Conservation (phyloP, 2,329 filamentous ascomycete genomes). For the Neonectria punicea region DNA sequence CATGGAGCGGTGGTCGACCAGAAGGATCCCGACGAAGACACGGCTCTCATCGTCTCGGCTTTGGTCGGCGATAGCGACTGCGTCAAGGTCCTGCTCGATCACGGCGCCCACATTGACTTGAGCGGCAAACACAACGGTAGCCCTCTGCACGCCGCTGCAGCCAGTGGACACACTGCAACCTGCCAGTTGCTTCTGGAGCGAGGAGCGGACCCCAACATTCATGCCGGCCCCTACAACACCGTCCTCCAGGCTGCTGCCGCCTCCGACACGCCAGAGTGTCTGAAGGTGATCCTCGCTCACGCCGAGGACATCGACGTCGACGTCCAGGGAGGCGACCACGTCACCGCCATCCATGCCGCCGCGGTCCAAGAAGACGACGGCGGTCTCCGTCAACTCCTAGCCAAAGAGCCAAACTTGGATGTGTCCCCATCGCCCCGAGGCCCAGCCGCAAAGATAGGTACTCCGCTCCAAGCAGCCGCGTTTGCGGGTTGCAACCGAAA, state of each 20-base stretch:
- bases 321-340: conserved; percentile 16
- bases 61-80: conserved; percentile 5
- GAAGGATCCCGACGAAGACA: conserved; percentile 15
- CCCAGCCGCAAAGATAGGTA: conserved; percentile 7
- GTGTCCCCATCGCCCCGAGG: conserved; percentile 1
- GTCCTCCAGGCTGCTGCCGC: conserved; percentile 24
- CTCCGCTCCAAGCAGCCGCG: conserved; percentile 22
- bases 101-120: conserved; percentile 12
- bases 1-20: conserved; percentile 11
- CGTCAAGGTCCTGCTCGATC: conserved; percentile 6
- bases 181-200: conserved; percentile 16
- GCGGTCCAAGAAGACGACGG: conserved; percentile 20
- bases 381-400: conserved; percentile 22
- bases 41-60: conserved; percentile 15
- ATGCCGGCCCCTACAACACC: conserved; percentile 15
- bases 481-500: conserved; percentile 26
- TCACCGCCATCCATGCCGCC: conserved; percentile 20
- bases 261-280: conserved; percentile 14
- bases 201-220: conserved; percentile 15
- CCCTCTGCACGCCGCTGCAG: conserved; percentile 22
- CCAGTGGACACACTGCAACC: conserved; percentile 16
- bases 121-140: conserved; percentile 14
- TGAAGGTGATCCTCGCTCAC: conserved; percentile 21
- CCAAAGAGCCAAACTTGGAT: conserved; percentile 11
- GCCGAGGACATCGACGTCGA: conserved; percentile 16